These are phyloP conservation scores for Ilyonectria sp. DNA, from an alignment of 2,329 filamentous ascomycete species.

Conservation along the genomic window DNA sequence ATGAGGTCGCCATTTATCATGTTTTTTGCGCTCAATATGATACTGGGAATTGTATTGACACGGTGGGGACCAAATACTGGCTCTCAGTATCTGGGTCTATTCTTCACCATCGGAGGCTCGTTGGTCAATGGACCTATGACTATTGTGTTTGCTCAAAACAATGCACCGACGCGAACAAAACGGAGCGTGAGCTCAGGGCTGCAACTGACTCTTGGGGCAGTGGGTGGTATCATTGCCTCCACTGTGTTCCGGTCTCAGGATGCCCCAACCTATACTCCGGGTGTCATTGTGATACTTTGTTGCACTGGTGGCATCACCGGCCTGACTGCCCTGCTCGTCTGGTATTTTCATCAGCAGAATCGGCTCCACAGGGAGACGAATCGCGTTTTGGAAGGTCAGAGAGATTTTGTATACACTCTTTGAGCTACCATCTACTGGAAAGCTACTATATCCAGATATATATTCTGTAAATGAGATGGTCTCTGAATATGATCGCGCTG, in stretches of 20 bases:
- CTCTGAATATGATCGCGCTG: too few species aligned
- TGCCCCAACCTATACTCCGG: constrained; percentile 14
- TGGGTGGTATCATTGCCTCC: constrained; percentile 17
- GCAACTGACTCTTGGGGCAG: constrained; percentile 4
- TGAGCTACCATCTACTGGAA: not conserved
- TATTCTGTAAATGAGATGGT: too few species aligned
- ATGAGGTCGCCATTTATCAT: constrained; percentile 10
- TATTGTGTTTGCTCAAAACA: constrained; percentile 20
- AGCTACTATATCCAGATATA: too few species aligned
- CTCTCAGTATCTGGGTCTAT: constrained; percentile 12
- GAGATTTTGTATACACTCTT: constrained; percentile 4
- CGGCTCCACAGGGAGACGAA: not conserved
- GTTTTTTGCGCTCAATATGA: constrained; percentile 8
- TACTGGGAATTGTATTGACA: constrained; percentile 15
- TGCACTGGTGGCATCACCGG: not conserved
- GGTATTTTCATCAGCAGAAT: not conserved
- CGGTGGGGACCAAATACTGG: constrained; percentile 17
- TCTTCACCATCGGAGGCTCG: constrained; percentile 6
- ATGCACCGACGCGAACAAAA: constrained; percentile 12
- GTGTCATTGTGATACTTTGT: constrained; percentile 8
- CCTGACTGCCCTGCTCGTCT: not conserved
- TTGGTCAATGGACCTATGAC: constrained; percentile 18
- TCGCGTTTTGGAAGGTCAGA: not conserved
- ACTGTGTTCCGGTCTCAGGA: constrained; percentile 16
- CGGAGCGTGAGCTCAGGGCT: constrained; percentile 13